Evolutionary conservation across 352 stramenopile genomes (phyloP).

Genomic region (Phytophthora vignae): DNA sequence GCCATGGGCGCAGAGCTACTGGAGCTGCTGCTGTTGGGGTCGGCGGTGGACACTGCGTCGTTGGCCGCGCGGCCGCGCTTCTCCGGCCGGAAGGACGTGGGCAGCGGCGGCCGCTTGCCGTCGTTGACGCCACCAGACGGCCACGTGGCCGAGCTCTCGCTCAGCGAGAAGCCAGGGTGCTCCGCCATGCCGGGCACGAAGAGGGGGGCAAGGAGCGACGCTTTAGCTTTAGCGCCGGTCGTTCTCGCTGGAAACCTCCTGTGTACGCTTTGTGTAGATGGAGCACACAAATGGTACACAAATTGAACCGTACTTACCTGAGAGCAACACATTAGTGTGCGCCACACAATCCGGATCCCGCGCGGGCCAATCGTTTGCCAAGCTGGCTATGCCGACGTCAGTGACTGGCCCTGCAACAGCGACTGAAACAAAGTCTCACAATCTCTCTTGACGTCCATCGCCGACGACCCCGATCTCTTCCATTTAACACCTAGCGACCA

Average conservation of each 20-base stretch:
- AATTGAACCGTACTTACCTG: neutral
- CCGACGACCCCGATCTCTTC: neutral
- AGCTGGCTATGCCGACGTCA: constrained; percentile 18
- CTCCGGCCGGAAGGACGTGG: constrained; percentile 51
- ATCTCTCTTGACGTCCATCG: neutral
- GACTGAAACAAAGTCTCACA: neutral
- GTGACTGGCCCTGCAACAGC: constrained; percentile 10
- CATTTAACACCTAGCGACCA: constrained; percentile 9
- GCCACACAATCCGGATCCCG: neutral
- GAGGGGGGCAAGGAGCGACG: neutral
- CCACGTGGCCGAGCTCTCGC: constrained; percentile 36
- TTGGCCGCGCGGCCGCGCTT: constrained; percentile 50
- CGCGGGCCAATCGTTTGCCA: constrained; percentile 28
- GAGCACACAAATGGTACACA: constrained; percentile 17
- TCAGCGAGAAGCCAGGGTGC: constrained; percentile 24
- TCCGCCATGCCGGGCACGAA: constrained; percentile 27
- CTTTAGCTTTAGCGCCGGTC: neutral
- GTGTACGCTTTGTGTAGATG: constrained; percentile 1
- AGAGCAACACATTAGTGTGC: neutral
- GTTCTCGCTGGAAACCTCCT: neutral
- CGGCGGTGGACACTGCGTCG: constrained; percentile 19
- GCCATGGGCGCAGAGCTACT: constrained; percentile 12
- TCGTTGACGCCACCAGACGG: constrained; percentile 43
- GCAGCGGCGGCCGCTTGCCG: constrained; percentile 57
- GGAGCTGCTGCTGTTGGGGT: neutral